Percentiles rank a stretch among this genome's conserved stretches.
Evolutionary conservation across 129 eudicot species (phyloP).

Genomic region (Centaurea solstitialis): DNA sequence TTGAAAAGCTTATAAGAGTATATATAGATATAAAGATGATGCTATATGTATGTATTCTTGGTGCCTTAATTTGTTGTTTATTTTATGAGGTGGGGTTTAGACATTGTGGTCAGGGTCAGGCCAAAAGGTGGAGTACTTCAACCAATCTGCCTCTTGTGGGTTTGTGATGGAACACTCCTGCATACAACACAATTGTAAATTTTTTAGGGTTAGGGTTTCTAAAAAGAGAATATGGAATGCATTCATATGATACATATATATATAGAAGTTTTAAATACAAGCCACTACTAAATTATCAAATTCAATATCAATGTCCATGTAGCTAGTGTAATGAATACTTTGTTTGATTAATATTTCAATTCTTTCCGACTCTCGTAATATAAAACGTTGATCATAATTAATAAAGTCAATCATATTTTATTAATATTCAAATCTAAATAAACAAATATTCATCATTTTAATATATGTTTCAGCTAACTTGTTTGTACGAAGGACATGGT

Average conservation of each 20-base stretch:
- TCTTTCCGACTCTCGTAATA: no score
- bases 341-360: no score
- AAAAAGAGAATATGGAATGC: background rate
- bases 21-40: slow-evolving; percentile 6
- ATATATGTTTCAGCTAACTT: no score
- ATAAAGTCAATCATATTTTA: no score
- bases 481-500: no score
- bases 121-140: slow-evolving; percentile 95
- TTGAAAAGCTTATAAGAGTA: slow-evolving; percentile 2
- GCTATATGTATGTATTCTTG: slow-evolving; percentile 2
- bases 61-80: background rate
- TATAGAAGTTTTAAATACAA: no score
- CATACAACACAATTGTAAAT: slow-evolving; percentile 14
- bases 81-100: slow-evolving; percentile 33
- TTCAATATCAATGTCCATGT: no score
- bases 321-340: no score
- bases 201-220: slow-evolving; percentile 29
- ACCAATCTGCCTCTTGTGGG: slow-evolving; percentile 89
- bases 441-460: no score
- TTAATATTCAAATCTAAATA: no score
- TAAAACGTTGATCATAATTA: no score
- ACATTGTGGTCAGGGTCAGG: slow-evolving; percentile 97
- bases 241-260: background rate
- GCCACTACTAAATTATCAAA: no score
- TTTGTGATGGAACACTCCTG: slow-evolving; percentile 77